Base-by-base conservation (phyloP, 495 filamentous ascomycete species). In the Xylaria grammica region DNA sequence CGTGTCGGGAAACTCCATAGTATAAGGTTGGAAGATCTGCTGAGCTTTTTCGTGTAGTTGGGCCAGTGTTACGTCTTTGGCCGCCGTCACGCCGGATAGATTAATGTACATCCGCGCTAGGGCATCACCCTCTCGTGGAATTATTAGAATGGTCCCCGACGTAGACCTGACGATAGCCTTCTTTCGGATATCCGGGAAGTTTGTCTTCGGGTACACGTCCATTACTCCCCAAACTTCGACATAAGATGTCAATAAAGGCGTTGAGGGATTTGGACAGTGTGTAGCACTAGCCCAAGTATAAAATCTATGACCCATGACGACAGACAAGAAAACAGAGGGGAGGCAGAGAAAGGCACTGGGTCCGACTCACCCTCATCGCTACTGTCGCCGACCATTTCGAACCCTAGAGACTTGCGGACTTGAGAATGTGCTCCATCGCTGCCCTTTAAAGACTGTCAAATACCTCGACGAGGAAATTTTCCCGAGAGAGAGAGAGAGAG, bases 381-480 rank as follows among this genome's bases (percentile, higher is more conserved):
- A 67, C 81, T 88, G 70, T 96, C 91, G 19, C 91, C 92, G 3
- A 89, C 67, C 87, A 96, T 89, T 42, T 82, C 80, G 71, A 85
- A 86, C 3, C 89, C 89, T 22, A 96, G 83, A 0, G 85, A 82
- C 65, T 82, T 84, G 42, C 92, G 85, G 24, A 93, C 80, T 36
- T 76, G 75, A 70, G 87, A 91, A 71, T 93, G 89, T 32, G 92
- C 90, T 13, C 92, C 92, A 75, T 96, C 92, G 66, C 90, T 91
- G 8, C 86, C 91, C 85, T 90, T 40, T 48, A 2, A 27, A 30
- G 36, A 45, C 38, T 63, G 60, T 63, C 7, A 63, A 48, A 62
- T 32, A 30, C n/a, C 9, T 8, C 8, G 19, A 30, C 22, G 10
- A 6, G n/a, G 13, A n/a, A 20, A 55, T n/a, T n/a, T n/a, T n/a